Evolutionary conservation across 1,284 basidiomycete genomes (phyloP).

Genomic region (Leccinum subrobustum): DNA sequence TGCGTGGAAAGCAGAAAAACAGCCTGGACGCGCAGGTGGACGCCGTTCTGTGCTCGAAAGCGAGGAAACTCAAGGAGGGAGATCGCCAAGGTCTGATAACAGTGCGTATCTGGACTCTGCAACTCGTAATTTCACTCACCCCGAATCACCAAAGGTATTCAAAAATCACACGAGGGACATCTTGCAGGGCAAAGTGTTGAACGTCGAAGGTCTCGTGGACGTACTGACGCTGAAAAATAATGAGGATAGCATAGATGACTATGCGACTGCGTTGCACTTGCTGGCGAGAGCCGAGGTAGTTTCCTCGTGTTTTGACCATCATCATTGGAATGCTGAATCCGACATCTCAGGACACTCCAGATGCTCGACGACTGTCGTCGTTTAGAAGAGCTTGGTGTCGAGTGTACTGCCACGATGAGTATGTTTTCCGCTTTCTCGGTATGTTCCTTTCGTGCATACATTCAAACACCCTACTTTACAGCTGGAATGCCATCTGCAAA

Average conservation of each 20-base stretch:
- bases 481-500: conserved; percentile 70
- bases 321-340: conserved; percentile 6
- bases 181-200: conserved; percentile 65
- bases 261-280: conserved; percentile 62
- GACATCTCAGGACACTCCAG: conserved; percentile 57
- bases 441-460: not conserved
- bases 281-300: conserved; percentile 55
- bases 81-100: conserved; percentile 41
- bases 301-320: not conserved
- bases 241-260: conserved; percentile 51
- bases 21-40: conserved; percentile 69
- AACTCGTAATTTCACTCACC: not conserved
- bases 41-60: conserved; percentile 54
- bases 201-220: conserved; percentile 69
- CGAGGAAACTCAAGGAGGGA: conserved; percentile 42
- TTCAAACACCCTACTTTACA: conserved; percentile 32
- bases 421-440: conserved; percentile 31
- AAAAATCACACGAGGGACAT: conserved; percentile 62
- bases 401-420: conserved; percentile 89
- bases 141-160: conserved; percentile 49
- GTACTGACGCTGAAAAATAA: conserved; percentile 74
- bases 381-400: conserved; percentile 82
- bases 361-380: conserved; percentile 65
- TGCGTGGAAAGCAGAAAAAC: conserved; percentile 59
- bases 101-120: conserved; percentile 35